phyloP scores from a whole-genome alignment of 176 grass and related monocot genomes.

The Phoenix dactylifera region DNA sequence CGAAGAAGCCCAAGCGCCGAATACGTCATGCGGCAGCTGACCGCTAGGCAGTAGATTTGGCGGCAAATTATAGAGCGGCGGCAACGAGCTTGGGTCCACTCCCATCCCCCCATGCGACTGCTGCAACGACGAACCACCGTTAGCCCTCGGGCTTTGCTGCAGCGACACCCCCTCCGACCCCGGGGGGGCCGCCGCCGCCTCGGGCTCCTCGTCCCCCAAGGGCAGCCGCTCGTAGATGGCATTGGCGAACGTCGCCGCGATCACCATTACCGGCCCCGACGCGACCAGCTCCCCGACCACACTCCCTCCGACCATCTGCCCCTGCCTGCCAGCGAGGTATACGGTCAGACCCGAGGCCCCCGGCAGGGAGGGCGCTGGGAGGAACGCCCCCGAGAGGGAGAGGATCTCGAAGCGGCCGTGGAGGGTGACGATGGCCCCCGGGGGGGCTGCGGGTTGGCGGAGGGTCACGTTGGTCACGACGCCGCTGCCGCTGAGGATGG shows the following conservation, averaged over 20 bases:
- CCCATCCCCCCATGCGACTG: slow-evolving; percentile 22
- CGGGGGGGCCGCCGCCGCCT: neutral
- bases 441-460: slow-evolving; percentile 46
- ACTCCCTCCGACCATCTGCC: slow-evolving; percentile 65
- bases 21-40: slow-evolving; percentile 51
- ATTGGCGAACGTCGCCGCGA: slow-evolving; percentile 64
- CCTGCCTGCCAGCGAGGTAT: slow-evolving; percentile 60
- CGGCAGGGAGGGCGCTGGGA: slow-evolving; percentile 48
- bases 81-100: slow-evolving; percentile 29
- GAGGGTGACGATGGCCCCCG: slow-evolving; percentile 42
- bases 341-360: slow-evolving; percentile 49
- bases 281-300: slow-evolving; percentile 54
- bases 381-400: slow-evolving; percentile 60
- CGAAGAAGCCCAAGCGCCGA: slow-evolving; percentile 17
- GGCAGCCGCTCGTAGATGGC: slow-evolving; percentile 66
- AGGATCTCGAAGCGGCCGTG: slow-evolving; percentile 80
- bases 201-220: slow-evolving; percentile 39
- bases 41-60: slow-evolving; percentile 63
- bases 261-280: slow-evolving; percentile 59
- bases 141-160: slow-evolving; percentile 21
- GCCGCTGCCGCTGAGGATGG: slow-evolving; percentile 61
- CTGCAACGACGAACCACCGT: neutral
- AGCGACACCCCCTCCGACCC: slow-evolving; percentile 21
- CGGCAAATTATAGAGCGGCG: slow-evolving; percentile 54
- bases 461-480: slow-evolving; percentile 55